phyloP scores from a whole-genome alignment of 495 filamentous ascomycete species.

The Annulohypoxylon stygium region DNA sequence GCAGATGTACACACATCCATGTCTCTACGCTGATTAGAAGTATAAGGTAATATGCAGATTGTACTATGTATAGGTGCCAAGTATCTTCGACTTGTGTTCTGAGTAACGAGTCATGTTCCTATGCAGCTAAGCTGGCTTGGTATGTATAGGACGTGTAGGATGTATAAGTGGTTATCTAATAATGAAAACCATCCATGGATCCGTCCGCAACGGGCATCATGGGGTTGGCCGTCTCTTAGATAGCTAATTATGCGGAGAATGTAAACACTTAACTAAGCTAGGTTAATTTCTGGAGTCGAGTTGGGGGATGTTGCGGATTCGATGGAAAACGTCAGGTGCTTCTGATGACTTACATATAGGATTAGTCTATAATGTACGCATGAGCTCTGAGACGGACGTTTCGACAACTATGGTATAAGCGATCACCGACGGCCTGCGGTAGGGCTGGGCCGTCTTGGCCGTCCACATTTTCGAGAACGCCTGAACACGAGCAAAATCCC shows the following conservation, averaged over 20 bases:
- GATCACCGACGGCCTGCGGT: slow-evolving; percentile 9
- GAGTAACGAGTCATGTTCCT: slow-evolving; percentile 35
- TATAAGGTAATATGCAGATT: neutral
- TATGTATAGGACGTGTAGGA: neutral
- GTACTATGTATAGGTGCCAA: slow-evolving; percentile 17
- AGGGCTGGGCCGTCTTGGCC: slow-evolving; percentile 23
- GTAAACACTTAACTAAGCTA: neutral
- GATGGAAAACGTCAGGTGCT: neutral
- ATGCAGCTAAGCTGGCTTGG: slow-evolving; percentile 11
- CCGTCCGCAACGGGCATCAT: neutral
- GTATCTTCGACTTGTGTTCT: neutral
- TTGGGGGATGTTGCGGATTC: slow-evolving; percentile 19
- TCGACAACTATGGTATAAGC: slow-evolving; percentile 1
- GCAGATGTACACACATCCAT: slow-evolving; percentile 6
- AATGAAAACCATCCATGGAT: neutral
- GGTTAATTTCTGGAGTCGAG: neutral
- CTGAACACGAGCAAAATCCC: slow-evolving; percentile 11
- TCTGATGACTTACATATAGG: slow-evolving; percentile 22
- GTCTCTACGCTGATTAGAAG: neutral
- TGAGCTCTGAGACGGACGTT: slow-evolving; percentile 1
- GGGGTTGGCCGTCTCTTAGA: neutral
- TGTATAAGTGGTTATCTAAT: slow-evolving; percentile 6
- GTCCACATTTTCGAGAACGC: slow-evolving; percentile 2
- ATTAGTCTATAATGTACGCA: neutral
- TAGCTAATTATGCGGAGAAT: neutral